Percentiles rank a stretch among this genome's conserved stretches.
Evolutionary conservation across 148 eudicot species (phyloP).

Genomic region (Salicornia ramosissima): DNA sequence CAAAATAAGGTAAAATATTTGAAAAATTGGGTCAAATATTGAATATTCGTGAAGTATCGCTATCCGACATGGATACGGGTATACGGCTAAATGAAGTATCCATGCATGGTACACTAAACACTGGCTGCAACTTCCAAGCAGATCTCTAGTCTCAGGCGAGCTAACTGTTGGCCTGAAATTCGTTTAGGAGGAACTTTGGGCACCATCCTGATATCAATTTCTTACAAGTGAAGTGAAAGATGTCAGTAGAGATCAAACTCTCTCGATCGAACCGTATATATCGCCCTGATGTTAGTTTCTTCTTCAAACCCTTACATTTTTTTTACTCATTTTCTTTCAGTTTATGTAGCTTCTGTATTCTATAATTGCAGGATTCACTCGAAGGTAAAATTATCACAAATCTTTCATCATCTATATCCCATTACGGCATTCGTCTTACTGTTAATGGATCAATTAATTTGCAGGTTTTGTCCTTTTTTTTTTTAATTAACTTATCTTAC

Average conservation of each 20-base stretch:
- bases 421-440: slow-evolving; percentile 49
- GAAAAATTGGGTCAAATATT: no score
- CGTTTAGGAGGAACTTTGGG: no score
- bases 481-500: neutral
- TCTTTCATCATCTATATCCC: slow-evolving; percentile 52
- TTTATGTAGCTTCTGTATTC: neutral
- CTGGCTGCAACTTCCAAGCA: no score
- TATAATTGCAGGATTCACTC: slow-evolving; percentile 44
- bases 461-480: slow-evolving; percentile 38
- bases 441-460: slow-evolving; percentile 54
- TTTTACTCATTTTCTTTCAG: neutral
- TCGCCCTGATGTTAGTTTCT: slow-evolving; percentile 36
- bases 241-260: slow-evolving; percentile 67
- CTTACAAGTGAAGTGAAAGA: slow-evolving; percentile 13
- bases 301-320: slow-evolving; percentile 3
- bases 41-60: no score
- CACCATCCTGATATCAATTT: no score
- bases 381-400: slow-evolving; percentile 59
- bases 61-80: no score
- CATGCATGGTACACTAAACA: no score
- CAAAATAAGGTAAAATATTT: no score
- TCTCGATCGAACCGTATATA: slow-evolving; percentile 60
- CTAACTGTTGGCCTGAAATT: no score
- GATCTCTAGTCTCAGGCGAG: no score
- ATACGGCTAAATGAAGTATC: no score